Evolutionary conservation across 257 asterid species (phyloP).

Genomic region (Euphrasia confusa): DNA sequence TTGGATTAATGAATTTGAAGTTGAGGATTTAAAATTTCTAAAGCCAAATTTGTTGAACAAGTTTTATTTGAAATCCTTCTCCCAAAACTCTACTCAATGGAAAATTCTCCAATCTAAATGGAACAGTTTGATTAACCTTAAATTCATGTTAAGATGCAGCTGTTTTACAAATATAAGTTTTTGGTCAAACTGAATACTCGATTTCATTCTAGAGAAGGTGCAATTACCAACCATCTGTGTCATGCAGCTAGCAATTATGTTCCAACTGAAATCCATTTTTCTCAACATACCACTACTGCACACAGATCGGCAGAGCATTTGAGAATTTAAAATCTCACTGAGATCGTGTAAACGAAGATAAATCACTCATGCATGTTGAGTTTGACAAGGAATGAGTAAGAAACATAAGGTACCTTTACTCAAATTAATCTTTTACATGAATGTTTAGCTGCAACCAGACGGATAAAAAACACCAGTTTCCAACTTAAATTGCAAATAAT

Average conservation of each 20-base stretch:
- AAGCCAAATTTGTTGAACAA: too few species aligned
- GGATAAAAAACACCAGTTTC: neutral
- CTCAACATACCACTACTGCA: neutral
- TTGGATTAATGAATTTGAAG: neutral
- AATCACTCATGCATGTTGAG: neutral
- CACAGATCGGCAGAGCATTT: neutral
- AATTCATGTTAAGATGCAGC: neutral
- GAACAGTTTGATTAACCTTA: neutral
- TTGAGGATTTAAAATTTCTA: neutral
- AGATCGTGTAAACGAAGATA: neutral
- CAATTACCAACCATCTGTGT: neutral
- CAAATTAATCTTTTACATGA: neutral
- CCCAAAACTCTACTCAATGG: neutral
- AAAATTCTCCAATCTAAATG: neutral
- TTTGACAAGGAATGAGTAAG: neutral
- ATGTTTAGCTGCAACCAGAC: too few species aligned
- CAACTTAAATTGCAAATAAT: neutral
- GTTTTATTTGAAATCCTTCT: neutral
- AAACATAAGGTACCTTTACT: neutral
- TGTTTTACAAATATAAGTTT: neutral
- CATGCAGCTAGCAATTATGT: neutral
- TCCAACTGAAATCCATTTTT: neutral
- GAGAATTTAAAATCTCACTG: neutral
- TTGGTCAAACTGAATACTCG: neutral
- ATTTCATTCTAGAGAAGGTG: neutral